phyloP scores from a whole-genome alignment of 225 moss, liverwort and hornwort species.

The Marchantia polymorpha region DNA sequence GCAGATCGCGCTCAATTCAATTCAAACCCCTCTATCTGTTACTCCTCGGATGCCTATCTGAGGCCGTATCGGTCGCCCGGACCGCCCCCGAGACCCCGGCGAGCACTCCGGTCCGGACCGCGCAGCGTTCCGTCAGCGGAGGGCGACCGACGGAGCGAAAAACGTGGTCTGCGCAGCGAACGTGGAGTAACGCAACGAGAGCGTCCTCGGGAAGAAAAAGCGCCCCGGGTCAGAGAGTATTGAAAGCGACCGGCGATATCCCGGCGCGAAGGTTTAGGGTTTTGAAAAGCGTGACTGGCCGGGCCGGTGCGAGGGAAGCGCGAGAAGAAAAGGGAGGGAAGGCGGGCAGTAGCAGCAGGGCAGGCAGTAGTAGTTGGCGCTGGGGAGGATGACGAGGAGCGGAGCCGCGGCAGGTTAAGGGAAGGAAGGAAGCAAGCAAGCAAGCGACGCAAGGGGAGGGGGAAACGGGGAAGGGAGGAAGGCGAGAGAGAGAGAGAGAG shows the following conservation, averaged over 20 bases:
- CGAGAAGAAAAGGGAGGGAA: conserved; percentile 5
- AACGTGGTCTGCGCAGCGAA: no score
- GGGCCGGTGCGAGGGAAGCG: neutral
- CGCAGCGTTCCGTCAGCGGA: no score
- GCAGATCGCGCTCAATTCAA: no score
- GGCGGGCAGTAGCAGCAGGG: neutral
- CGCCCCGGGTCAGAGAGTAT: no score
- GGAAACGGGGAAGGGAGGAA: neutral
- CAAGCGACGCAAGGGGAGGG: neutral
- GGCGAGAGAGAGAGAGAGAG: neutral
- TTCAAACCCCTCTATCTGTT: no score
- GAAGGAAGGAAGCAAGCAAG: neutral
- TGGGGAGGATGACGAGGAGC: neutral
- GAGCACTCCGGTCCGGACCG: no score
- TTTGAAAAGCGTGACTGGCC: neutral
- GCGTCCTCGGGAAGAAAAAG: neutral
- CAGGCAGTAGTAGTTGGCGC: neutral
- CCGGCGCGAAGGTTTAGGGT: conserved; percentile 7
- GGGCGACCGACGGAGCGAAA: no score
- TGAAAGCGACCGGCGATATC: neutral
- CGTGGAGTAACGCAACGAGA: no score
- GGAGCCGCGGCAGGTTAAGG: neutral
- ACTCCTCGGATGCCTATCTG: no score
- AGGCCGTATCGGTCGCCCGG: no score
- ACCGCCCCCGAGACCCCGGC: no score